phyloP scores from a whole-genome alignment of 371 early-diverging fungal genomes.

The Phascolomyces articulosus region DNA sequence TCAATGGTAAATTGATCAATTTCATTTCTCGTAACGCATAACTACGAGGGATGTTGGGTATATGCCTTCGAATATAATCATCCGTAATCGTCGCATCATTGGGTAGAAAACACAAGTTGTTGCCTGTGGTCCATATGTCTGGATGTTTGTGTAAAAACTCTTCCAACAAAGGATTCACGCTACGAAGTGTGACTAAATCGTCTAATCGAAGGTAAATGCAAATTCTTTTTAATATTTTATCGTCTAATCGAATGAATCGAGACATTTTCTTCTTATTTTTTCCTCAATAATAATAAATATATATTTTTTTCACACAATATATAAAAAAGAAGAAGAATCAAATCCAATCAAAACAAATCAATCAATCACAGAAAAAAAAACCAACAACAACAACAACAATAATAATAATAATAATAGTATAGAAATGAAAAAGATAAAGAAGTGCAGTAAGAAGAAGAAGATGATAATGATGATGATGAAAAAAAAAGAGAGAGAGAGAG shows the following conservation, averaged over 20 bases:
- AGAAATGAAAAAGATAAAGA: background rate
- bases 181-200: conserved; percentile 20
- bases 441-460: background rate
- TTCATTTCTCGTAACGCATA: conserved; percentile 36
- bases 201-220: conserved; percentile 12
- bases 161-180: conserved; percentile 17
- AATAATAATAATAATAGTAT: background rate
- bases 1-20: conserved; percentile 34
- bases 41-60: conserved; percentile 41
- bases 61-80: conserved; percentile 25
- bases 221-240: conserved; percentile 11
- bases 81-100: conserved; percentile 36
- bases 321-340: too few species aligned
- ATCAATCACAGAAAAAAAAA: too few species aligned
- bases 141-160: conserved; percentile 29
- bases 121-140: conserved; percentile 38
- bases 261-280: too few species aligned
- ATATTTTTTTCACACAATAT: too few species aligned
- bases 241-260: background rate
- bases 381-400: background rate
- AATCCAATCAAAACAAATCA: too few species aligned
- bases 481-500: background rate
- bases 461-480: background rate
- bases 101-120: conserved; percentile 34
- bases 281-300: too few species aligned